These are phyloP conservation scores for Penicillium freii DNA, from an alignment of 2,329 filamentous ascomycete genomes.

Conservation along the genomic window DNA sequence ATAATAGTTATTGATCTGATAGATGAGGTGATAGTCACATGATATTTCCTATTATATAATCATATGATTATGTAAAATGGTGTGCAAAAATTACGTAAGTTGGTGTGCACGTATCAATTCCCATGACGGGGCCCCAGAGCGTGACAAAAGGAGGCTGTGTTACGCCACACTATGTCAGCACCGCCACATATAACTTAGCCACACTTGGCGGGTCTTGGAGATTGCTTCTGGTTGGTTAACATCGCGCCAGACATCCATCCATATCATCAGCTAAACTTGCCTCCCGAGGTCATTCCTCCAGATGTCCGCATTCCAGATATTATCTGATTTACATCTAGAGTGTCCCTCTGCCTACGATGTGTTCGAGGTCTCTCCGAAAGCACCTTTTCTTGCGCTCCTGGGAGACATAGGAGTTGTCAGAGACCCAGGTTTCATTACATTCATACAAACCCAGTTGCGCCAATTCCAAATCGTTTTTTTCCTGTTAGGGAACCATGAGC, in stretches of 20 bases:
- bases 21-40: too few species aligned
- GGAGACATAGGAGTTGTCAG: slow-evolving; percentile 56
- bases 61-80: too few species aligned
- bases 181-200: slow-evolving; percentile 22
- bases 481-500: slow-evolving; percentile 58
- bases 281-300: too few species aligned
- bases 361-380: slow-evolving; percentile 49
- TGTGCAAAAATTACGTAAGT: too few species aligned
- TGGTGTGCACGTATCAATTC: too few species aligned
- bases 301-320: slow-evolving; percentile 43
- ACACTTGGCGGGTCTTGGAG: slow-evolving; percentile 1
- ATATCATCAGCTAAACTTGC: background rate
- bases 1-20: too few species aligned
- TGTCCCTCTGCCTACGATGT: slow-evolving; percentile 49
- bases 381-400: slow-evolving; percentile 55
- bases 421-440: slow-evolving; percentile 46
- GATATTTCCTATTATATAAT: too few species aligned
- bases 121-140: background rate
- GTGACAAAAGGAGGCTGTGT: slow-evolving; percentile 6
- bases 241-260: background rate
- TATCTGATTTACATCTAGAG: slow-evolving; percentile 62
- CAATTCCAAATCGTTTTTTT: slow-evolving; percentile 54
- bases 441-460: slow-evolving; percentile 50
- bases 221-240: background rate
- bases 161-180: slow-evolving; percentile 28